Evolutionary conservation across 257 asterid species (phyloP), one percentile per base, ranked within the genome.

Genomic region (Lavandula angustifolia): DNA sequence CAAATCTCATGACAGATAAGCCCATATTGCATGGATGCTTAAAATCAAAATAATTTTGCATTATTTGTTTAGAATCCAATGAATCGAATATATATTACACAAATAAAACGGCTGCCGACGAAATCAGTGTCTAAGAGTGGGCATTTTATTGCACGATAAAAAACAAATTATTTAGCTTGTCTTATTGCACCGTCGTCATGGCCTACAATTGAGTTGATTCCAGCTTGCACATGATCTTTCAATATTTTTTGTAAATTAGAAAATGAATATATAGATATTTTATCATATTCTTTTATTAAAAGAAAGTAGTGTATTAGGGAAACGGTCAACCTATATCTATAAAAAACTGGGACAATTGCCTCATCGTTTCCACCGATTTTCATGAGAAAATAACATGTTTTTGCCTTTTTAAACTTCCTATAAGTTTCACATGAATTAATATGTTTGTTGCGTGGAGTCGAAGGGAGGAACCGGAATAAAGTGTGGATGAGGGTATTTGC

Each of bases 401-500:
- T 37, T 37, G 9, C 8, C 7, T 2, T 37, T 55, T 29, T 12
- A 10, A 38, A 6, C 10, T 48, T 64, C n/a, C n/a, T 59, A 16
- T 64, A 10, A 57, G 46, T 11, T 64, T 41, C 68, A 60, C 67
- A 18, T 47, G 60, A 27, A n/a, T 35, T 31, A 47, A 46, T 27
- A 56, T 40, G 40, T 17, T 57, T 27, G 43, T 70, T 60, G 77
- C 77, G 70, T 78, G 75, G 22, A 35, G 60, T 3, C 37, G 55
- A 78, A 74, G 80, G 52, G 67, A 78, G 51, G 82, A 66, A 74
- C 67, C 66, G 17, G 52, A 22, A 22, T 40, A 69, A 64, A 67
- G 66, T 35, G 17, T 55, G 63, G 63, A 64, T 55, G 17, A 50
- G 71, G 47, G 37, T 4, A 22, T 68, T 68, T 57, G 44, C 57